These are phyloP conservation scores for Neophaeococcomyces mojaviensis DNA, from an alignment of 2,329 filamentous ascomycete genomes.

Conservation along the genomic window DNA sequence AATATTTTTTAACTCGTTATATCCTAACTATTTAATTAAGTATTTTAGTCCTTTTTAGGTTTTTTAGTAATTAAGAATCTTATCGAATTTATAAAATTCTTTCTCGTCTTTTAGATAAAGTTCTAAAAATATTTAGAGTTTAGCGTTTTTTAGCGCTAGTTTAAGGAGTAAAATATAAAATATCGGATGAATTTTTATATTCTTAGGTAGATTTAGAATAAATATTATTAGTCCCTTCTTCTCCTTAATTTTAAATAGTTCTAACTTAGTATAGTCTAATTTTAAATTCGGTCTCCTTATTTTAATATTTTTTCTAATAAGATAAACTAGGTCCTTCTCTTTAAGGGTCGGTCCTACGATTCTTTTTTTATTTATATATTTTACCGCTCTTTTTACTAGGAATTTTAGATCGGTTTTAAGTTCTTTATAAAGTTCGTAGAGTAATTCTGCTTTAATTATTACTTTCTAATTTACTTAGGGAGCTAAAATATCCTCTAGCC, in stretches of 20 bases:
- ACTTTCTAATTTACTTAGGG: background rate
- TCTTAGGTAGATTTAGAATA: conserved; percentile 9
- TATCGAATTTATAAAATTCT: conserved; percentile 1
- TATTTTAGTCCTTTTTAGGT: background rate
- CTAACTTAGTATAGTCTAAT: conserved; percentile 11
- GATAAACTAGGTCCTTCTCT: conserved; percentile 8
- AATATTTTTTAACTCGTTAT: no score
- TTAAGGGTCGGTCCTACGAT: conserved; percentile 7
- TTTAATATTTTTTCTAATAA: conserved; percentile 14
- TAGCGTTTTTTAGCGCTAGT: background rate
- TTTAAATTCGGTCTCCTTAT: conserved; percentile 12
- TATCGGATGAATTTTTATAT: conserved; percentile 10
- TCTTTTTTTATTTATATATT: conserved; percentile 8
- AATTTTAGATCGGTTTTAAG: conserved; percentile 9
- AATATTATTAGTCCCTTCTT: conserved; percentile 11
- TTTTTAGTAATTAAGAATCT: background rate
- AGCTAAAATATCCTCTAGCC: background rate
- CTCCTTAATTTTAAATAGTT: conserved; percentile 10
- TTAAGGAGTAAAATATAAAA: conserved; percentile 12
- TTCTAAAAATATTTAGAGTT: background rate
- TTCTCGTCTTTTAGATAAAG: background rate
- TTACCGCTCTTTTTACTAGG: conserved; percentile 5
- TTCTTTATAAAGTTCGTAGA: conserved; percentile 6
- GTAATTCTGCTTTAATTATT: conserved; percentile 1
- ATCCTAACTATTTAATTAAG: no score